Evolutionary conservation across 306 rosid species (phyloP), one percentile per base, ranked within the genome.

Genomic region (Malus orientalis): DNA sequence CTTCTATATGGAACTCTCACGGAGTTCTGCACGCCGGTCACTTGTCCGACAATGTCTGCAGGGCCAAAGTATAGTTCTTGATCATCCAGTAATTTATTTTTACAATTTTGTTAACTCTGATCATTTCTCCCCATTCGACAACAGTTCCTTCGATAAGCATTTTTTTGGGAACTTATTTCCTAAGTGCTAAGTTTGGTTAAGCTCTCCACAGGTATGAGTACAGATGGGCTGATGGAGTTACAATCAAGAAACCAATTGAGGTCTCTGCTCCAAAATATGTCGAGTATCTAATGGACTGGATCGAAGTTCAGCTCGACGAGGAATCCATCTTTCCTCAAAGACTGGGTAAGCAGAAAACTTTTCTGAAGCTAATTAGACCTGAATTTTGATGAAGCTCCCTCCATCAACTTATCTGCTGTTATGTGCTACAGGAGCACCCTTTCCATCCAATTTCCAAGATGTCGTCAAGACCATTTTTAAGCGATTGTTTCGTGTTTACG

Each of bases 221-320:
- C 60, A 81, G 93, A 80, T 93, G 96, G 98, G 98, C 98, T 33
- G 98, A 93, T 73, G 98, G 98, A 23, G 88, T 90, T 68, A 84
- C 81, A 19, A 87, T 93, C 32, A 93, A 87, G 81, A 87, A 85
- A 78, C 98, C 98, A 38, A 89, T 93, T 61, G 96, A 93, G 86
- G 96, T 93, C 49, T 93, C 98, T 69, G 98, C 98, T 81, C 96
- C 96, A 22, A 93, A 87, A 70, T 93, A 93, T 74, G 98, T 93
- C 4, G 98, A 93, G 78, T 88, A 84, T 51, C 81, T 93, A 84
- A 90, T 93, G 96, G 93, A 93, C 69, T 93, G 98, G 98, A 89
- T 93, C 71, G 96, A 93, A 84, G 83, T 85, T 79, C 96, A 87
- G 78, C 87, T 93, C 9, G 98, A 93, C 44, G 93, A 90, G 78